Evolutionary conservation across 257 asterid genomes (phyloP).

Genomic region (Rhazya stricta): DNA sequence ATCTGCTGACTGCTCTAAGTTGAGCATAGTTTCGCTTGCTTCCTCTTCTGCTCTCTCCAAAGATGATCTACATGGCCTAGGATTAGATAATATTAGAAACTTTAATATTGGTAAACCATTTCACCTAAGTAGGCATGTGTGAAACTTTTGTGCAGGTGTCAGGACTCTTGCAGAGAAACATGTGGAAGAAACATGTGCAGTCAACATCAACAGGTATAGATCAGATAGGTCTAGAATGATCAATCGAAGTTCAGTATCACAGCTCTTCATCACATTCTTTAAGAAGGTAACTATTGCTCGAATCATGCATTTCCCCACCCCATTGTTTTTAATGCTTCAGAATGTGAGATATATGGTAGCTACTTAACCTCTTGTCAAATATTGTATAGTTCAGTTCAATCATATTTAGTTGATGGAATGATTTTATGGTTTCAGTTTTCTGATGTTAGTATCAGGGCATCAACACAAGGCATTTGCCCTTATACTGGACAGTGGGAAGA

Average conservation of each 20-base stretch:
- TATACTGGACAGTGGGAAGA: constrained; percentile 74
- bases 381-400: background rate
- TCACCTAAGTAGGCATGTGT: constrained; percentile 2
- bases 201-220: constrained; percentile 49
- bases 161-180: constrained; percentile 71
- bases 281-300: constrained; percentile 43
- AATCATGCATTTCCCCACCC: background rate
- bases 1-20: background rate
- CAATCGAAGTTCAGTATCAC: constrained; percentile 64
- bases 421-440: constrained; percentile 48
- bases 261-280: constrained; percentile 73
- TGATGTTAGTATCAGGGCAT: constrained; percentile 58
- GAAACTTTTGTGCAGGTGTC: constrained; percentile 52
- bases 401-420: constrained; percentile 7
- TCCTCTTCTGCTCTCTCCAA: background rate
- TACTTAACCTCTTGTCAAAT: constrained; percentile 5
- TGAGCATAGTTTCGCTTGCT: background rate
- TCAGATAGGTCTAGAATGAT: constrained; percentile 48
- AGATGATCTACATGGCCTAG: background rate
- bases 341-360: constrained; percentile 4
- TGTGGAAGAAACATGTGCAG: constrained; percentile 60
- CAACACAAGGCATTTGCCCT: constrained; percentile 58
- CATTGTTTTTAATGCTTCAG: background rate
- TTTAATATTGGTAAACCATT: background rate
- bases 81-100: background rate